Percentiles rank a stretch among this genome's conserved stretches.
Conservation (phyloP, 1,284 basidiomycete genomes). For the Afroboletus lepidellus region DNA sequence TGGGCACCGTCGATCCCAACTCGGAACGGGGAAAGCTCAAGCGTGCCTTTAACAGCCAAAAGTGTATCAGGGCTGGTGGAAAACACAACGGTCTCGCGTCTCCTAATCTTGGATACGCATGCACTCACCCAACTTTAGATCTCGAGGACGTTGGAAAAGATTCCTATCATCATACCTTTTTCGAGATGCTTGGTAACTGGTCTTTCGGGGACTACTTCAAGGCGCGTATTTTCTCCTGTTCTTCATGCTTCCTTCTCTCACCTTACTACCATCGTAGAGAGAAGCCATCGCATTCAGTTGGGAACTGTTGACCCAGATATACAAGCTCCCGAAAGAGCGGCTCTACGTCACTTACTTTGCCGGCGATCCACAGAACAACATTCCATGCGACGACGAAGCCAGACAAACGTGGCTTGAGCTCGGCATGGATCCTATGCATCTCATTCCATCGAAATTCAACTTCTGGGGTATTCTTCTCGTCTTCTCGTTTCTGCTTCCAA, state of each 20-base stretch:
- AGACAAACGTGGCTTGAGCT: conserved; percentile 84
- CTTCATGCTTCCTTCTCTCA: neutral
- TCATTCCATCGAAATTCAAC: conserved; percentile 96
- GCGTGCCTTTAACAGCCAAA: conserved; percentile 95
- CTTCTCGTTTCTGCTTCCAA: conserved; percentile 41
- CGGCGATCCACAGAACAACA: conserved; percentile 83
- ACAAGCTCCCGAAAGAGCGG: conserved; percentile 85
- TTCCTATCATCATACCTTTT: conserved; percentile 96
- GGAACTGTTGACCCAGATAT: conserved; percentile 90
- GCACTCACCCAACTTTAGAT: conserved; percentile 49
- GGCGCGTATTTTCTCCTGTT: conserved; percentile 40
- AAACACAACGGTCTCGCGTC: conserved; percentile 87
- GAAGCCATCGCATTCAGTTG: conserved; percentile 93
- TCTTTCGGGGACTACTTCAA: conserved; percentile 99
- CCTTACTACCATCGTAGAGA: conserved; percentile 52
- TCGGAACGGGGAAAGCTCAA: conserved; percentile 86
- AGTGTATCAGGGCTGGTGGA: conserved; percentile 96
- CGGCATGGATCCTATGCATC: conserved; percentile 87
- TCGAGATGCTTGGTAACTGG: conserved; percentile 99
- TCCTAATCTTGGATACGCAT: neutral
- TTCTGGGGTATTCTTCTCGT: conserved; percentile 98
- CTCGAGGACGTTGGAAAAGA: conserved; percentile 99
- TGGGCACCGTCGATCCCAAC: conserved; percentile 93
- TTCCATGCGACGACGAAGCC: conserved; percentile 88
- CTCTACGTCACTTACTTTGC: conserved; percentile 99